phyloP scores from a whole-genome alignment of 208 protist species.

The Sergeia podlipaevii region DNA sequence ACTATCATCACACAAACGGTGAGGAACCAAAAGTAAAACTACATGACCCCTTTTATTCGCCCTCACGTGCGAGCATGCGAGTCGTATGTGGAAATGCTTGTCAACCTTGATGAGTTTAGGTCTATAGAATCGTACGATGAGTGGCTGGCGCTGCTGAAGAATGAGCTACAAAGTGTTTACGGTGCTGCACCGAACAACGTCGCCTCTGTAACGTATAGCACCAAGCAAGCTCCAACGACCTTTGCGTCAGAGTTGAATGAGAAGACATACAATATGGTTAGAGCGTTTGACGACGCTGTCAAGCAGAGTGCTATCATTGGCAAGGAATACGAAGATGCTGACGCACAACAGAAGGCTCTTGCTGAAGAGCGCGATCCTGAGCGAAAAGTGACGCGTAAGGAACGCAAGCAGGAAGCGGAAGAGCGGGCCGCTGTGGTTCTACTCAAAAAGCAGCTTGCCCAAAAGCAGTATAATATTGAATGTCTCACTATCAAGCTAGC shows the following conservation, averaged over 20 bases:
- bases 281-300: slow-evolving; percentile 27
- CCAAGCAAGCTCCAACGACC: slow-evolving; percentile 7
- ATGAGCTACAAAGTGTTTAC: slow-evolving; percentile 48
- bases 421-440: slow-evolving; percentile 10
- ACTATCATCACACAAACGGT: too few species aligned
- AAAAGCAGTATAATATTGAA: slow-evolving; percentile 27
- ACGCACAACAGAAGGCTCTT: slow-evolving; percentile 1
- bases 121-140: slow-evolving; percentile 29
- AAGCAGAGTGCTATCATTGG: slow-evolving; percentile 11
- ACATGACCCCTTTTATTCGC: slow-evolving; percentile 52
- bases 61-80: slow-evolving; percentile 43
- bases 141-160: slow-evolving; percentile 28
- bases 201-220: slow-evolving; percentile 45
- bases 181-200: slow-evolving; percentile 5
- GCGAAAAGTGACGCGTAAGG: slow-evolving; percentile 15
- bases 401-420: slow-evolving; percentile 25
- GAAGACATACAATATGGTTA: slow-evolving; percentile 34
- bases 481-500: slow-evolving; percentile 31
- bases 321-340: slow-evolving; percentile 8
- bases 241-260: slow-evolving; percentile 42
- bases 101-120: slow-evolving; percentile 40
- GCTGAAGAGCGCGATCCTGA: slow-evolving; percentile 13
- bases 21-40: too few species aligned
- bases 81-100: slow-evolving; percentile 36
- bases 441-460: slow-evolving; percentile 14